A percentile compares a stretch with the other conserved stretches of the same genome.
phyloP scores from a whole-genome alignment of 2,329 filamentous ascomycete species.

The Akanthomyces uredinophilus region DNA sequence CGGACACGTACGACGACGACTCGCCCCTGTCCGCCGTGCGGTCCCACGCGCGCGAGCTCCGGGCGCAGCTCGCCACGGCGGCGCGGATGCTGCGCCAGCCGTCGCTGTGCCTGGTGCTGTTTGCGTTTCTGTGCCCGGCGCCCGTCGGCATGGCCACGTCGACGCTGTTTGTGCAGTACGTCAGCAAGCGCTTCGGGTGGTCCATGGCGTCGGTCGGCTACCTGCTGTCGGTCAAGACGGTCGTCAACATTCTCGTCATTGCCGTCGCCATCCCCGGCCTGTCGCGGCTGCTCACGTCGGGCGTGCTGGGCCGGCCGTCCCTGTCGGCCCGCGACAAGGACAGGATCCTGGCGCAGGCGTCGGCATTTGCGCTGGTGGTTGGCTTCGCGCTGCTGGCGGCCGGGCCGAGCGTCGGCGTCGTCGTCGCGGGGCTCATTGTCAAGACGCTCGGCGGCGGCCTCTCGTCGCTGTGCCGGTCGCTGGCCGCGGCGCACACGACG shows the following conservation, averaged over 20 bases:
- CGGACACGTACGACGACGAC: not conserved
- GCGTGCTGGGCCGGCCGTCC: not conserved
- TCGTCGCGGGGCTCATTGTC: slow-evolving; percentile 22
- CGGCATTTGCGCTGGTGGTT: slow-evolving; percentile 18
- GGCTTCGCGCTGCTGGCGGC: slow-evolving; percentile 21
- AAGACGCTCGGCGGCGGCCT: slow-evolving; percentile 20
- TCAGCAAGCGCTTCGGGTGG: slow-evolving; percentile 23
- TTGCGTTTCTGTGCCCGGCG: slow-evolving; percentile 17
- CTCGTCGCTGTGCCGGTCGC: slow-evolving; percentile 20
- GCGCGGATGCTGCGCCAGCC: slow-evolving; percentile 10
- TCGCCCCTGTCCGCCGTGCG: not conserved
- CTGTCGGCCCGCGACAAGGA: slow-evolving; percentile 21
- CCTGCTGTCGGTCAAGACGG: slow-evolving; percentile 21
- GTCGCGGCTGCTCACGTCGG: slow-evolving; percentile 15
- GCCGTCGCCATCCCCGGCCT: slow-evolving; percentile 17
- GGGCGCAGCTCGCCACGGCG: slow-evolving; percentile 4
- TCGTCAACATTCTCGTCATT: slow-evolving; percentile 19
- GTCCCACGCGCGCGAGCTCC: slow-evolving; percentile 1
- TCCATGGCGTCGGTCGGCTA: slow-evolving; percentile 21
- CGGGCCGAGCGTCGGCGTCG: slow-evolving; percentile 15
- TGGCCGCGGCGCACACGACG: slow-evolving; percentile 18
- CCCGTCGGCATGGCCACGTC: slow-evolving; percentile 17
- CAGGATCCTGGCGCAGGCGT: slow-evolving; percentile 22
- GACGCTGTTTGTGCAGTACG: slow-evolving; percentile 22
- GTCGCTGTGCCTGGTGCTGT: slow-evolving; percentile 12